A percentile compares a stretch with the other conserved stretches of the same genome.
phyloP scores from a whole-genome alignment of 106 monocot genomes.

The Xerophyta viscosa region DNA sequence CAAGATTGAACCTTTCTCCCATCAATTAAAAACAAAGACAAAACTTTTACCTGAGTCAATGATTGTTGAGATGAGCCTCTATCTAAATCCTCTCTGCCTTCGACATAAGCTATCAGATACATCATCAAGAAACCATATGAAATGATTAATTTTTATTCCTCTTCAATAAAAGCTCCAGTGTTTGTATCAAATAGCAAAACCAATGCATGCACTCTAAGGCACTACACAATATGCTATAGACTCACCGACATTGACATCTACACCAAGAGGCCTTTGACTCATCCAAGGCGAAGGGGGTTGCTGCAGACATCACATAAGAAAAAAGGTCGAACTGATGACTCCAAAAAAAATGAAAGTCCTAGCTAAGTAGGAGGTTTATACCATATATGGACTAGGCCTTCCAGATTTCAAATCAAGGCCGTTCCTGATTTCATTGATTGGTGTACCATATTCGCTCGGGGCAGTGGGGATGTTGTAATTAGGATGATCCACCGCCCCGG shows the following conservation, averaged over 20 bases:
- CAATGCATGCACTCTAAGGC: background rate
- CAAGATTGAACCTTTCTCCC: too few relatives aligned
- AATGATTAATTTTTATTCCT: background rate
- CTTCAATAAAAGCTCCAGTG: background rate
- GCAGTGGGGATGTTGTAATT: slow-evolving; percentile 84
- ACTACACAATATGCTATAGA: slow-evolving; percentile 5
- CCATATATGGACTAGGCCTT: slow-evolving; percentile 81
- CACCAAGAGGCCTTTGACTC: slow-evolving; percentile 80
- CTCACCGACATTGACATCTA: slow-evolving; percentile 99
- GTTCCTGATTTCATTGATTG: slow-evolving; percentile 54
- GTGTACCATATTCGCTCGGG: slow-evolving; percentile 56
- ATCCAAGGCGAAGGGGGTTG: slow-evolving; percentile 92
- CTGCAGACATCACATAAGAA: slow-evolving; percentile 21
- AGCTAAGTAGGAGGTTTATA: slow-evolving; percentile 10
- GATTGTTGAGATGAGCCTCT: slow-evolving; percentile 62
- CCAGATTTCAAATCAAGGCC: slow-evolving; percentile 50
- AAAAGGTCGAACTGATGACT: background rate
- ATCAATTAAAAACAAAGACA: too few relatives aligned
- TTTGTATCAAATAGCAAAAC: too few relatives aligned
- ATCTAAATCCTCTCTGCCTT: slow-evolving; percentile 76
- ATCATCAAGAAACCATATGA: background rate
- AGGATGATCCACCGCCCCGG: slow-evolving; percentile 45
- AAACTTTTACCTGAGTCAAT: slow-evolving; percentile 78
- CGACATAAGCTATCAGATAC: slow-evolving; percentile 64
- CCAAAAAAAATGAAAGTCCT: background rate